These are phyloP conservation scores for Leishmania braziliensis DNA, from an alignment of 208 protist species.

Conservation along the genomic window DNA sequence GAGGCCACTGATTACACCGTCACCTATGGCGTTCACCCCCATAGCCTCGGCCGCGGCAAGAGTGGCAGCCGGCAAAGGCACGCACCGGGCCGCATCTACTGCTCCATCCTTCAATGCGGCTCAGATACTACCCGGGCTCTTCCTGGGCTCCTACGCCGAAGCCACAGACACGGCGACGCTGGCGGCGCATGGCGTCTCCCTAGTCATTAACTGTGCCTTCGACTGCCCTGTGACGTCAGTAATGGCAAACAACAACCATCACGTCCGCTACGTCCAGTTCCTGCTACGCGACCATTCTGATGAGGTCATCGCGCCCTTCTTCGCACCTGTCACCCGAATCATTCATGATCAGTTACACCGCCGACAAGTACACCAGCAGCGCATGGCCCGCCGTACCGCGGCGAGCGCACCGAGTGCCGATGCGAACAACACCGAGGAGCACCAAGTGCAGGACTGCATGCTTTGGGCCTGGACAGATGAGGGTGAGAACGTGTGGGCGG, in stretches of 20 bases:
- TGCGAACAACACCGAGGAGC: neutral
- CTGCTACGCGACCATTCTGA: conserved; percentile 77
- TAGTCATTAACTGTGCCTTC: conserved; percentile 70
- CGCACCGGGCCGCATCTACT: neutral
- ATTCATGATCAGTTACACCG: conserved; percentile 82
- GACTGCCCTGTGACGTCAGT: conserved; percentile 57
- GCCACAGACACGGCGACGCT: conserved; percentile 44
- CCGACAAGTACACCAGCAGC: conserved; percentile 35
- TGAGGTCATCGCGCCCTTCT: conserved; percentile 55
- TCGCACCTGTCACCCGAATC: conserved; percentile 59
- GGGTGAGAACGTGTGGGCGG: conserved; percentile 24
- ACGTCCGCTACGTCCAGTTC: conserved; percentile 60
- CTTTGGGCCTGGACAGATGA: conserved; percentile 25
- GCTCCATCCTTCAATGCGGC: conserved; percentile 42
- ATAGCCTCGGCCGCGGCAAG: neutral
- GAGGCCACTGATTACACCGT: neutral
- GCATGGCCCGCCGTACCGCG: neutral
- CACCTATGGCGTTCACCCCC: neutral
- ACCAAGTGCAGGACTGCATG: conserved; percentile 5
- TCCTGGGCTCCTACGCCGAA: conserved; percentile 62
- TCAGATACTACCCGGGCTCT: conserved; percentile 71
- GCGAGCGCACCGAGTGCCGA: neutral
- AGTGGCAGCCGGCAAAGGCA: neutral
- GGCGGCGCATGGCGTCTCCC: conserved; percentile 42
- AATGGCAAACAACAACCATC: conserved; percentile 40